These are phyloP conservation scores for Trametes hirsuta DNA, from an alignment of 1,284 basidiomycete species.

Conservation along the genomic window DNA sequence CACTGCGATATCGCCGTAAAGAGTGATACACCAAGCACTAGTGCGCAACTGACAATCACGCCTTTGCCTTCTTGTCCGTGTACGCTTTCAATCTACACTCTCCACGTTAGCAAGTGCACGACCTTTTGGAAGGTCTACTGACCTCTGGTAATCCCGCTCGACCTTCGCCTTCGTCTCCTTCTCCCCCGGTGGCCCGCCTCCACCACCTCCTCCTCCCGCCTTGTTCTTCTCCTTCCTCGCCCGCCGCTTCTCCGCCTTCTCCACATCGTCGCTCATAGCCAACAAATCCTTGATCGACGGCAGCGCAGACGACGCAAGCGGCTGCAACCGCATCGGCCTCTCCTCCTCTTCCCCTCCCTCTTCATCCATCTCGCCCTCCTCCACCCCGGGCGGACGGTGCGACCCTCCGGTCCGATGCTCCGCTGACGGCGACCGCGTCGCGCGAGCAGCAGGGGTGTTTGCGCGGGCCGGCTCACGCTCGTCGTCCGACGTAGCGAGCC, in stretches of 20 bases:
- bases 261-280: constrained; percentile 69
- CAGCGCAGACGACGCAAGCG: constrained; percentile 73
- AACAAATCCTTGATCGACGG: constrained; percentile 83
- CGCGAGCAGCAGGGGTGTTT: neutral
- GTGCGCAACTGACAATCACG: neutral
- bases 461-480: constrained; percentile 14
- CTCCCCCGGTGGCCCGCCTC: constrained; percentile 19
- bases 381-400: constrained; percentile 19
- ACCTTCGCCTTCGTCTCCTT: constrained; percentile 43
- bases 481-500: constrained; percentile 28
- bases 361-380: constrained; percentile 37
- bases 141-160: constrained; percentile 58
- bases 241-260: constrained; percentile 63
- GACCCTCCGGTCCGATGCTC: constrained; percentile 18
- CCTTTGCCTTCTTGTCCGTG: constrained; percentile 46
- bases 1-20: neutral
- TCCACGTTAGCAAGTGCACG: neutral
- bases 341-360: constrained; percentile 48
- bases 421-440: constrained; percentile 10
- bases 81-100: constrained; percentile 53
- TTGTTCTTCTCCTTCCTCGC: constrained; percentile 75
- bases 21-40: neutral
- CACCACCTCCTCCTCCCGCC: constrained; percentile 31
- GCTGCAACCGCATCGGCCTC: constrained; percentile 57
- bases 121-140: neutral